Percentiles rank a stretch among this genome's conserved stretches.
Conservation (phyloP, 2,329 filamentous ascomycete species). For the Plectosphaerella cucumerina region DNA sequence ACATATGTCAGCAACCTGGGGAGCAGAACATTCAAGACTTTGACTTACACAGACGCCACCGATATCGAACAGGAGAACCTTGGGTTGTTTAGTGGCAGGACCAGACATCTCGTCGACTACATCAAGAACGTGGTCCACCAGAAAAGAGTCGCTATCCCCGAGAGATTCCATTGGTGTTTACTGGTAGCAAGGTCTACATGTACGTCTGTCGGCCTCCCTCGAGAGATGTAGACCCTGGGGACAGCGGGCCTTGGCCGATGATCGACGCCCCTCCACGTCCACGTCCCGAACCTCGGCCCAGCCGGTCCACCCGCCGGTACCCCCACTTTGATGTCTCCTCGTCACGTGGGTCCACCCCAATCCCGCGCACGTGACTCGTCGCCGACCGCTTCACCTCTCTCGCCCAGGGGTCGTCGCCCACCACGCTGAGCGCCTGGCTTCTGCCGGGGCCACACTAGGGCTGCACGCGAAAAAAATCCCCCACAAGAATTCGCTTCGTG, state of each 20-base stretch:
- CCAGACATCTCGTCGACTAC: constrained; percentile 34
- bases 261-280: constrained; percentile 1
- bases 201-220: not conserved
- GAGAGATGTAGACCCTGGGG: not conserved
- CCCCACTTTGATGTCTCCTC: too few species aligned
- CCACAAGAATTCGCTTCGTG: constrained; percentile 31
- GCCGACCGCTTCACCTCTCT: constrained; percentile 23
- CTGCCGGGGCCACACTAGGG: constrained; percentile 28
- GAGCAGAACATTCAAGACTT: not conserved
- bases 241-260: not conserved
- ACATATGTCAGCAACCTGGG: not conserved
- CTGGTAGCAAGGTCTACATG: not conserved
- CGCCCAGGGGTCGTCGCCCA: constrained; percentile 1
- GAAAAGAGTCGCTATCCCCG: constrained; percentile 10
- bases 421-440: constrained; percentile 3
- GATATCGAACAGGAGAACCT: constrained; percentile 87
- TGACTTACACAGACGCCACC: constrained; percentile 89
- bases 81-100: constrained; percentile 45
- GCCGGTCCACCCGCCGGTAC: too few species aligned
- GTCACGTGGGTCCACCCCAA: too few species aligned
- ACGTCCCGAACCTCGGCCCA: constrained; percentile 4
- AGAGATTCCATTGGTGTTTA: constrained; percentile 7
- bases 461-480: constrained; percentile 28
- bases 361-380: constrained; percentile 30
- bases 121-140: constrained; percentile 23